Percentiles rank a stretch among this genome's conserved stretches.
These are phyloP conservation scores for Porodaedalea pini DNA, from an alignment of 1,284 basidiomycete species.

Conservation along the genomic window DNA sequence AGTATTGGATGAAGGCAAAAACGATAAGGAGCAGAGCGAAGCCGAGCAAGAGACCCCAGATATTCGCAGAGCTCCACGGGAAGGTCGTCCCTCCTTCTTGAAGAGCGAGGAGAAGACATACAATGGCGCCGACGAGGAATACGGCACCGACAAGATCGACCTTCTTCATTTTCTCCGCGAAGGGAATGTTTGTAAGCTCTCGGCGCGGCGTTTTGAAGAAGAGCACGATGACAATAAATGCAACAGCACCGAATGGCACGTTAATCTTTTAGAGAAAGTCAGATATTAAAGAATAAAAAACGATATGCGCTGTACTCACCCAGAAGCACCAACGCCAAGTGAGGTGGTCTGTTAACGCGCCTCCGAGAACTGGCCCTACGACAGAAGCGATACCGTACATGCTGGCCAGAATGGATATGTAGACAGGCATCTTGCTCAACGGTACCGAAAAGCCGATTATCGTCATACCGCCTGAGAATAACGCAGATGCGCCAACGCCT, in stretches of 20 bases:
- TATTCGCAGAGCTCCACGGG: slow-evolving; percentile 31
- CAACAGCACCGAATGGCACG: slow-evolving; percentile 36
- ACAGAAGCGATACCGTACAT: slow-evolving; percentile 41
- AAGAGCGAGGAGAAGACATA: slow-evolving; percentile 39
- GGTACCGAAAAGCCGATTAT: slow-evolving; percentile 40
- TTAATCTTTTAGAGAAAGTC: slow-evolving; percentile 32
- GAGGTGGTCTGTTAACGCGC: slow-evolving; percentile 35
- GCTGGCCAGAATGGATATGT: slow-evolving; percentile 33
- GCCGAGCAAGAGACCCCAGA: slow-evolving; percentile 33
- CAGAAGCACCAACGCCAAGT: slow-evolving; percentile 42
- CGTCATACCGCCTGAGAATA: slow-evolving; percentile 36
- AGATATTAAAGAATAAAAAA: background rate
- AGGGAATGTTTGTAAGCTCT: slow-evolving; percentile 16
- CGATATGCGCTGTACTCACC: background rate
- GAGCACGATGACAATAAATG: slow-evolving; percentile 34
- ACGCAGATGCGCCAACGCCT: slow-evolving; percentile 44
- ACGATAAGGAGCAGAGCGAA: slow-evolving; percentile 34
- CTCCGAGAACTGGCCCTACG: slow-evolving; percentile 37
- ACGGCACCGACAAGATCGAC: slow-evolving; percentile 39
- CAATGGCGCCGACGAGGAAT: slow-evolving; percentile 34
- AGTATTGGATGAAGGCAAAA: slow-evolving; percentile 36
- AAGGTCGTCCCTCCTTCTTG: slow-evolving; percentile 40
- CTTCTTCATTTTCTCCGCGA: slow-evolving; percentile 26
- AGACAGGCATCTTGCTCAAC: slow-evolving; percentile 30
- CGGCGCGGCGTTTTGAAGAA: slow-evolving; percentile 29